Evolutionary conservation across 1,284 basidiomycete genomes (phyloP), one percentile per base, ranked within the genome.

Genomic region (Fomitopsis betulina): DNA sequence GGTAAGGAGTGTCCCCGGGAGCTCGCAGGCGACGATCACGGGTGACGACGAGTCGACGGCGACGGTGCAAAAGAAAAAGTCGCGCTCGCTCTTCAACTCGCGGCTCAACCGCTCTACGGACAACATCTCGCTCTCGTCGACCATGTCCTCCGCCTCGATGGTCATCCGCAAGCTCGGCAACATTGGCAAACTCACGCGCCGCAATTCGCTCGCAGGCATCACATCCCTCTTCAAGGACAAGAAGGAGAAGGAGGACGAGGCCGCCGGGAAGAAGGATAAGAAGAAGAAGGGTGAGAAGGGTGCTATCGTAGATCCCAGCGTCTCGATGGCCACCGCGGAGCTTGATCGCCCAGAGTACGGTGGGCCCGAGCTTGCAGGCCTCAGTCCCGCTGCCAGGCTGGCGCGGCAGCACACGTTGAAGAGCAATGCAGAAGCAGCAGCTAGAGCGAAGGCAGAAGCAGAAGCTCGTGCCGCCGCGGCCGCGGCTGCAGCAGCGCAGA

Each of bases 111-210:
- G 91, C 53, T 94, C 91, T 58, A 97, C 95, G 47, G 96, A 99
- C 73, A 99, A 99, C 73, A 96, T 99, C 62, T 97, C 94, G 35
- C 85, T 99, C 54, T 93, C 91, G 33, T 96, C 93, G n/a, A 98
- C 96, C 45, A 96, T 98, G 65, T 94, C 91, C 61, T 94, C 92
- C 56, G 96, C 96, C 8, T 94, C 91, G 58, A 91, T 98, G 72
- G 97, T 99, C 87, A 96, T 99, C 67, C 87, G 96, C 66, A 98
- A 97, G 76, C 87, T 99, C 54, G 96, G 96, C 32, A 89, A 89
- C 56, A 88, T 98, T 72, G 94, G 94, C 50, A 94, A 92, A 74
- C 80, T 97, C n/a, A 93, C 94, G 6, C 79, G 94, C 57, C 82
- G 94, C 45, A 96, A 96, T 72, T 93, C 91, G 54, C 78, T 97